Evolutionary conservation across 2,329 filamentous ascomycete species (phyloP).

Genomic region (Bimuria novae-zelandiae): DNA sequence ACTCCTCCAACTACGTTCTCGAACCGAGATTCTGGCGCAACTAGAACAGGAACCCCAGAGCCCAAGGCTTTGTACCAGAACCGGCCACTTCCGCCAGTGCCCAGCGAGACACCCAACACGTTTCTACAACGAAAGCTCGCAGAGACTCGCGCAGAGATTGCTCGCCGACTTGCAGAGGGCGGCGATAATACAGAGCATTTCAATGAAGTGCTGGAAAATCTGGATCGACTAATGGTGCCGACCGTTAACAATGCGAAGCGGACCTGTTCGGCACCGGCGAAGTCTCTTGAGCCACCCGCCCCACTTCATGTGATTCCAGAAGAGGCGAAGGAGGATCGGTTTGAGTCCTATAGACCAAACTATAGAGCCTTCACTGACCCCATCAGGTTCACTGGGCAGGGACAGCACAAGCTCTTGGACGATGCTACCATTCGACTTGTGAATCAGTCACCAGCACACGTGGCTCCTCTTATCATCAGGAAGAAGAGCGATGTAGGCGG

Average conservation of each 20-base stretch:
- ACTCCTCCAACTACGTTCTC: constrained; percentile 59
- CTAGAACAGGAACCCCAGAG: constrained; percentile 31
- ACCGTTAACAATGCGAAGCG: constrained; percentile 45
- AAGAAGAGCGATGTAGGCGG: constrained; percentile 51
- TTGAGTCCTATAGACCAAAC: constrained; percentile 29
- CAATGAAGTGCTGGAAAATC: constrained; percentile 63
- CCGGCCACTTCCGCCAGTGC: constrained; percentile 52
- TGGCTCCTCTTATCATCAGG: constrained; percentile 61
- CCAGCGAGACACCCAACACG: constrained; percentile 55
- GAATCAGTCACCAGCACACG: constrained; percentile 55
- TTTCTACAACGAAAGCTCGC: constrained; percentile 60
- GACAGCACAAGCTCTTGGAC: constrained; percentile 30
- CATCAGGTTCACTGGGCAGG: constrained; percentile 30
- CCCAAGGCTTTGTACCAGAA: constrained; percentile 38
- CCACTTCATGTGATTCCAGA: constrained; percentile 59
- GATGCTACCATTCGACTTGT: constrained; percentile 62
- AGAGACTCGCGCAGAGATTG: constrained; percentile 62
- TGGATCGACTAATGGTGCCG: constrained; percentile 62
- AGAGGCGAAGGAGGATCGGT: constrained; percentile 49
- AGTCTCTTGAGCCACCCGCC: constrained; percentile 33
- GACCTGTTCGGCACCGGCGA: constrained; percentile 51
- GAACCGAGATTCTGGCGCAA: constrained; percentile 43
- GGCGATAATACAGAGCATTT: constrained; percentile 56
- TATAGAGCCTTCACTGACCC: constrained; percentile 53
- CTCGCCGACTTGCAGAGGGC: constrained; percentile 55